Evolutionary conservation across 495 filamentous ascomycete genomes (phyloP).

Genomic region (Xylaria venustula): DNA sequence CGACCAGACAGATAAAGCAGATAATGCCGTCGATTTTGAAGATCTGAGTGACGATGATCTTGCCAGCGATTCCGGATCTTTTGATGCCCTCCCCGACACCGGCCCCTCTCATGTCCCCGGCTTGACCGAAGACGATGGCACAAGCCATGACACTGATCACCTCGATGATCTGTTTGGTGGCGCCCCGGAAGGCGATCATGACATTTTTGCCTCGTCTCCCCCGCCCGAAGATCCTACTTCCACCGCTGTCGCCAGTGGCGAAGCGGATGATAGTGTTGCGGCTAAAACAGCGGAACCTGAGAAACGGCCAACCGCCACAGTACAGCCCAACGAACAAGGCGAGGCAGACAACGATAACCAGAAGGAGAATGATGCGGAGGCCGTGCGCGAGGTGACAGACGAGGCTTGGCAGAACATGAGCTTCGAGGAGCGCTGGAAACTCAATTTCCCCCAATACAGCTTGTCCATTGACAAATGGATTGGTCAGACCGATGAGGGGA

Average conservation of each 20-base stretch:
- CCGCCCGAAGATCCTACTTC: slow-evolving; percentile 26
- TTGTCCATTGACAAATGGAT: slow-evolving; percentile 30
- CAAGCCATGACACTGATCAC: slow-evolving; percentile 41
- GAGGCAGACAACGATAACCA: slow-evolving; percentile 5
- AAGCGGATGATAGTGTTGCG: slow-evolving; percentile 15
- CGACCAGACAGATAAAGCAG: slow-evolving; percentile 40
- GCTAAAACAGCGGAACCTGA: slow-evolving; percentile 10
- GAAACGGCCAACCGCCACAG: not conserved
- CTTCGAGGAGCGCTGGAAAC: slow-evolving; percentile 42
- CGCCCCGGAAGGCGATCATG: slow-evolving; percentile 31
- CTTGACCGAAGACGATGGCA: slow-evolving; percentile 47
- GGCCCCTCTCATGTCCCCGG: slow-evolving; percentile 42
- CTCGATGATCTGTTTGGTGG: slow-evolving; percentile 51
- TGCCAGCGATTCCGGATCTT: slow-evolving; percentile 36
- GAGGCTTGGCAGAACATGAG: slow-evolving; percentile 39
- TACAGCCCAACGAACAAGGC: not conserved
- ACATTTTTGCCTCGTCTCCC: slow-evolving; percentile 33
- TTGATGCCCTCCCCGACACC: slow-evolving; percentile 35
- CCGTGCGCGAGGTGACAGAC: slow-evolving; percentile 23
- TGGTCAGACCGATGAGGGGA: slow-evolving; percentile 42
- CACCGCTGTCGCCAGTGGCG: not conserved
- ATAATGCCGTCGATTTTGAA: slow-evolving; percentile 69
- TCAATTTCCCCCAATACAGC: slow-evolving; percentile 26
- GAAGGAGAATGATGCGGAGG: not conserved
- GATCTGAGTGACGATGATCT: slow-evolving; percentile 70